Conservation (phyloP, 306 rosid genomes). For the Cicer arietinum region DNA sequence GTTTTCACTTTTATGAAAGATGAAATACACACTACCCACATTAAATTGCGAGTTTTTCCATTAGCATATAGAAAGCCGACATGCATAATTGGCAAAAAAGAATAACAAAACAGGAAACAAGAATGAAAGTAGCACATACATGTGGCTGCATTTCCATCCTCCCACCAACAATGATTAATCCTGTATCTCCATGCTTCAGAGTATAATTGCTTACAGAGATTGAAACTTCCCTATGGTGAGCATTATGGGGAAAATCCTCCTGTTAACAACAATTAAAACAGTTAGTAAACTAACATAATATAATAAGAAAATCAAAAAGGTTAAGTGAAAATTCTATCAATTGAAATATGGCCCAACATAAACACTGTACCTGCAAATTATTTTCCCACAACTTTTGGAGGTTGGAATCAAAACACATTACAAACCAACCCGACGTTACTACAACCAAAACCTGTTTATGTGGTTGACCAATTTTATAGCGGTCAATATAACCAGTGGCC, state of each 20-base stretch:
- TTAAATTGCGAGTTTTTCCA: constrained; percentile 21
- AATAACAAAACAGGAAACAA: constrained; percentile 28
- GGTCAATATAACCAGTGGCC: constrained; percentile 88
- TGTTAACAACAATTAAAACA: constrained; percentile 47
- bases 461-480: constrained; percentile 67
- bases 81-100: neutral
- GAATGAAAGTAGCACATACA: constrained; percentile 55
- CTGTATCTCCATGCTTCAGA: constrained; percentile 90
- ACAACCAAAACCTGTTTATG: constrained; percentile 89
- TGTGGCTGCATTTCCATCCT: constrained; percentile 98
- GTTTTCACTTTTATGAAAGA: constrained; percentile 14
- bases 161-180: constrained; percentile 93
- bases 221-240: constrained; percentile 92
- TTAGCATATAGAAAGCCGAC: constrained; percentile 17
- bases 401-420: constrained; percentile 97
- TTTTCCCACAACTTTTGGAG: constrained; percentile 90
- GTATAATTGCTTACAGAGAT: constrained; percentile 90
- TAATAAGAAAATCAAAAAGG: neutral
- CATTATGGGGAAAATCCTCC: constrained; percentile 97
- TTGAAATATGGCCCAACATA: constrained; percentile 4
- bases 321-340: neutral
- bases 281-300: constrained; percentile 22
- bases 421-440: constrained; percentile 95
- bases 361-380: constrained; percentile 74
- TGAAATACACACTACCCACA: constrained; percentile 21